phyloP scores from a whole-genome alignment of 2,329 filamentous ascomycete genomes.

The Fusarium pseudonygamai region DNA sequence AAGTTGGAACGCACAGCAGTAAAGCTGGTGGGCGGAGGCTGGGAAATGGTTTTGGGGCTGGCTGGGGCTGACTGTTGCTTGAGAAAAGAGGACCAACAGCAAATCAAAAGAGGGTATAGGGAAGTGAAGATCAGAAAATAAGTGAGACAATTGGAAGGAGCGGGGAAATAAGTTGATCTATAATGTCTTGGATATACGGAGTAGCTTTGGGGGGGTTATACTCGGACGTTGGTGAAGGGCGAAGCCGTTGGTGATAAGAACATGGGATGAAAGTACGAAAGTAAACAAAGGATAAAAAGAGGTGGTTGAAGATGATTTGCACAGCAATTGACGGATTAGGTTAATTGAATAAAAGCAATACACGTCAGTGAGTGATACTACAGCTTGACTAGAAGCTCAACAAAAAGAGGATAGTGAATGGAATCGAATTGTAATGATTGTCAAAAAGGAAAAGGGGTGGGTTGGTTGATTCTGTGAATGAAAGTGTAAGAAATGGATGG shows the following conservation, averaged over 20 bases:
- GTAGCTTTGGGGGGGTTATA: not conserved
- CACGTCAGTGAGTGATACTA: not conserved
- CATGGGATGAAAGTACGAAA: constrained; percentile 11
- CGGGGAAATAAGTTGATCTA: constrained; percentile 27
- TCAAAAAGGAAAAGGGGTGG: constrained; percentile 24
- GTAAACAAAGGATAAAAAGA: constrained; percentile 28
- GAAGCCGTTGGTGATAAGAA: not conserved
- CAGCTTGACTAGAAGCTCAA: constrained; percentile 2
- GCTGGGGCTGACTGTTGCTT: constrained; percentile 15
- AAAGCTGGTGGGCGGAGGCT: constrained; percentile 25
- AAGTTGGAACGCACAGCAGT: constrained; percentile 38
- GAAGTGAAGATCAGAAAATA: not conserved
- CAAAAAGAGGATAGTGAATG: constrained; percentile 2
- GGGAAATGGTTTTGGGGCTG: constrained; percentile 14
- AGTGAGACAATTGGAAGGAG: constrained; percentile 31
- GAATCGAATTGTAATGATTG: constrained; percentile 20
- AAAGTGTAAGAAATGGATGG: constrained; percentile 15
- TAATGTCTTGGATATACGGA: constrained; percentile 27
- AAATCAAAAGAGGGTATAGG: constrained; percentile 1
- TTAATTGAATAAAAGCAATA: not conserved
- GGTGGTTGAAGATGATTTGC: not conserved
- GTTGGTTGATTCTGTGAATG: constrained; percentile 21
- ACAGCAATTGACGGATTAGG: not conserved
- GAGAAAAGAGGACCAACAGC: not conserved
- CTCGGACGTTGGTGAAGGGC: constrained; percentile 11